Percentiles rank a stretch among this genome's conserved stretches.
These are phyloP conservation scores for Cordia subcordata DNA, from an alignment of 257 asterid genomes.

Conservation along the genomic window DNA sequence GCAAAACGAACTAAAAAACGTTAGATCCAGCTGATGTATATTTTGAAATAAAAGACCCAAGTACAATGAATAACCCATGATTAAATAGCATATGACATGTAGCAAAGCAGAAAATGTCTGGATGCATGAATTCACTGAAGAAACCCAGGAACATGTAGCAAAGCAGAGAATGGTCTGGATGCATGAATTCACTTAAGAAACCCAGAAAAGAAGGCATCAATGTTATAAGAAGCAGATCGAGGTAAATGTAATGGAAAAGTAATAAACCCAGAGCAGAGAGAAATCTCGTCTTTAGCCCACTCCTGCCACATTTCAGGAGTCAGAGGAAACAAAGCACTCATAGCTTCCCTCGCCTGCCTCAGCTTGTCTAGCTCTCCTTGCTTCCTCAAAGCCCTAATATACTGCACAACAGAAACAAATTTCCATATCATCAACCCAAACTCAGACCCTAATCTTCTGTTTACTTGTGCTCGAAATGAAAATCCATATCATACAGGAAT, in stretches of 20 bases:
- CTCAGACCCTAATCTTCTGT: background rate
- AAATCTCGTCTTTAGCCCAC: constrained; percentile 84
- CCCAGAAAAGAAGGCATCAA: background rate
- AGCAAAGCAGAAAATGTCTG: too few relatives aligned
- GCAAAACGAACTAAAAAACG: too few relatives aligned
- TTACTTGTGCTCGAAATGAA: background rate
- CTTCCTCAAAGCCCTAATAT: constrained; percentile 72
- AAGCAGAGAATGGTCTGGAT: too few relatives aligned
- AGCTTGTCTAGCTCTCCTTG: constrained; percentile 81
- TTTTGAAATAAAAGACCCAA: too few relatives aligned
- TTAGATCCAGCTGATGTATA: too few relatives aligned
- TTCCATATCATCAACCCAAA: constrained; percentile 2
- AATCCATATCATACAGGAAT: background rate
- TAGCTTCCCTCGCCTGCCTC: constrained; percentile 83
- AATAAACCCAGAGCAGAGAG: constrained; percentile 54
- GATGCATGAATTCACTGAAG: background rate
- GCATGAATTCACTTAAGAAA: background rate
- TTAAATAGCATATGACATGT: too few relatives aligned
- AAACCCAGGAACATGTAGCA: background rate
- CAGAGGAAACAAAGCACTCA: constrained; percentile 79
- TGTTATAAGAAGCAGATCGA: background rate
- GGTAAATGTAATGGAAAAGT: background rate
- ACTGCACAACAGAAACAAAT: constrained; percentile 36
- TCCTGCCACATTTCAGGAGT: constrained; percentile 87
- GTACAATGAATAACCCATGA: too few relatives aligned